Conservation (phyloP, 2,329 filamentous ascomycete genomes). For the Exserohilum rostratum region DNA sequence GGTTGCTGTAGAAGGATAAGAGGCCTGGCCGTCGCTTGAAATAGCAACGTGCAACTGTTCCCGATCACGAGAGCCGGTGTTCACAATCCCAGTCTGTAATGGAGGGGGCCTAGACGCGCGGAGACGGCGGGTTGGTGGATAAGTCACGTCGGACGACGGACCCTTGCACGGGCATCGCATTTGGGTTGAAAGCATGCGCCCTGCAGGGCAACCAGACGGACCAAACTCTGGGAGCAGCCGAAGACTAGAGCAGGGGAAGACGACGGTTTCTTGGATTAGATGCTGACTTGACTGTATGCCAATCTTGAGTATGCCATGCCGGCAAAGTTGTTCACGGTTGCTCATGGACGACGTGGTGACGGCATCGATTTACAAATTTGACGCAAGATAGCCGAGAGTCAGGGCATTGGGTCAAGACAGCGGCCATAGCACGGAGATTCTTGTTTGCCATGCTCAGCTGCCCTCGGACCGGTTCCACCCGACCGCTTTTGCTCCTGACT, state of each 20-base stretch:
- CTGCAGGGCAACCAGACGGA: conserved; percentile 7
- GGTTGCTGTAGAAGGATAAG: not conserved
- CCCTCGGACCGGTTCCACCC: conserved; percentile 27
- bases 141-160: conserved; percentile 18
- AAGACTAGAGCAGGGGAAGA: not conserved
- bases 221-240: conserved; percentile 3
- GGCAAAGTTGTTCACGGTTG: not conserved
- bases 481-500: conserved; percentile 19
- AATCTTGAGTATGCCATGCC: too few relatives aligned
- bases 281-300: not conserved
- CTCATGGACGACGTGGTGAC: conserved; percentile 4
- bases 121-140: conserved; percentile 13
- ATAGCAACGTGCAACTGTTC: conserved; percentile 13
- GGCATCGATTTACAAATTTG: not conserved
- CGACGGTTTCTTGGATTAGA: not conserved
- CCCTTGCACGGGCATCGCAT: conserved; percentile 13
- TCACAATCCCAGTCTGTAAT: conserved; percentile 5
- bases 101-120: conserved; percentile 6
- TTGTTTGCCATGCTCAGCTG: conserved; percentile 7
- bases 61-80: conserved; percentile 11
- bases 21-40: conserved; percentile 5
- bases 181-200: conserved; percentile 14
- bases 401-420: not conserved
- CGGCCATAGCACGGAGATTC: conserved; percentile 7
- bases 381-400: conserved; percentile 9